A percentile compares a stretch with the other conserved stretches of the same genome.
phyloP scores from a whole-genome alignment of 495 filamentous ascomycete species.

The Aeminium ludgeri region DNA sequence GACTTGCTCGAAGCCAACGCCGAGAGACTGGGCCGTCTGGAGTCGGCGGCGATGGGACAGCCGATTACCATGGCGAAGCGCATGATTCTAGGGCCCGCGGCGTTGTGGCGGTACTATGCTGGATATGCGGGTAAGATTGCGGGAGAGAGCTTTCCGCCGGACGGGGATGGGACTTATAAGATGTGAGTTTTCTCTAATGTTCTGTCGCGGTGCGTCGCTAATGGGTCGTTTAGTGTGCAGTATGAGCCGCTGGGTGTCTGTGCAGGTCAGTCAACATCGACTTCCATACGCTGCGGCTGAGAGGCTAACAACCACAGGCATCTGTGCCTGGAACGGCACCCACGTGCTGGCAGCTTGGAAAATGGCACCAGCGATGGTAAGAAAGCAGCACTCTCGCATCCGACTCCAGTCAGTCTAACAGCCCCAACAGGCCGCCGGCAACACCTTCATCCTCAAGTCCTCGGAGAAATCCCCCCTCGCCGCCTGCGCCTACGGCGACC shows the following conservation, averaged over 20 bases:
- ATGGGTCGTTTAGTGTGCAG: no score
- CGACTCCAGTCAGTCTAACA: no score
- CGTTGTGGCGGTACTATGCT: constrained; percentile 14
- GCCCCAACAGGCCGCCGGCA: constrained; percentile 23
- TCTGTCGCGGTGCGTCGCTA: no score
- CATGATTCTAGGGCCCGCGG: constrained; percentile 6
- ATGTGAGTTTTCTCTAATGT: no score
- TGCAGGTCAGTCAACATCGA: constrained; percentile 12
- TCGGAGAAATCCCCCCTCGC: constrained; percentile 23
- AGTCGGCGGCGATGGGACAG: constrained; percentile 14
- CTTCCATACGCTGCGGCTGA: background rate
- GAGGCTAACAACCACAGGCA: constrained; percentile 10
- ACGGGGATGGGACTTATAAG: constrained; percentile 24
- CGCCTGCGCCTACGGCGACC: constrained; percentile 15
- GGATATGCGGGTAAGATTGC: constrained; percentile 15
- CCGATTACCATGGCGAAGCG: constrained; percentile 7
- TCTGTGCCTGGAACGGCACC: constrained; percentile 26
- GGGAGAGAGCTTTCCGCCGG: constrained; percentile 13
- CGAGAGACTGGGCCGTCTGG: constrained; percentile 13
- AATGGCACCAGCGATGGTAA: constrained; percentile 21
- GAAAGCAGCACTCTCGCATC: no score
- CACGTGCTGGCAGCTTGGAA: constrained; percentile 18
- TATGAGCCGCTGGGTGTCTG: constrained; percentile 26
- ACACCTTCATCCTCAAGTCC: constrained; percentile 25
- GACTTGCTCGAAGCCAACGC: constrained; percentile 26